A percentile compares a stretch with the other conserved stretches of the same genome.
Conservation (phyloP, 139 green algal species). For the Picochlorum sp. region DNA sequence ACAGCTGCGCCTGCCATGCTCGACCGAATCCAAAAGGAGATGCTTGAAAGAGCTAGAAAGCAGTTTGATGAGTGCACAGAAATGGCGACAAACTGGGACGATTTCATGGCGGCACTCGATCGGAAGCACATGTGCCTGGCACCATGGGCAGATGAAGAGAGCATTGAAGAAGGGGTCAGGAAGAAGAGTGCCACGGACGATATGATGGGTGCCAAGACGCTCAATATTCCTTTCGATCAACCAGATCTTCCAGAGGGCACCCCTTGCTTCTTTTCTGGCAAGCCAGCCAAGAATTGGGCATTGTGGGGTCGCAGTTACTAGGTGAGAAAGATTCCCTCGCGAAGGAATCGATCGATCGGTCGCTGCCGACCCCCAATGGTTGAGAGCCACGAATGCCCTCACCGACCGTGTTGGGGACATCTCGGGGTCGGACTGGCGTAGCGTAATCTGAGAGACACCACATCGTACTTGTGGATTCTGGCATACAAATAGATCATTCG, state of each 20-base stretch:
- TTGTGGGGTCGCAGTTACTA: slow-evolving; percentile 94
- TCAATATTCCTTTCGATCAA: slow-evolving; percentile 90
- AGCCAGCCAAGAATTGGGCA: slow-evolving; percentile 92
- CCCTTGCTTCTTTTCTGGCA: slow-evolving; percentile 85
- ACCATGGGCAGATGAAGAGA: slow-evolving; percentile 82
- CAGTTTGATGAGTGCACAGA: slow-evolving; percentile 56
- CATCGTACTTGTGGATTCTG: too few species aligned
- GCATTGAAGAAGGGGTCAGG: slow-evolving; percentile 87
- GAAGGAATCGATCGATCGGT: too few species aligned
- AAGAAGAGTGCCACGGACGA: slow-evolving; percentile 65
- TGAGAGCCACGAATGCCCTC: too few species aligned
- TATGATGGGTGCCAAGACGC: slow-evolving; percentile 89
- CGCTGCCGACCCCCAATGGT: too few species aligned
- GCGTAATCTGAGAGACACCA: too few species aligned
- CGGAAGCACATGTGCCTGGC: slow-evolving; percentile 85
- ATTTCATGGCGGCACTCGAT: slow-evolving; percentile 87
- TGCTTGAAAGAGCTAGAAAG: slow-evolving; percentile 55
- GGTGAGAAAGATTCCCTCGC: background rate
- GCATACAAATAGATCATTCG: too few species aligned
- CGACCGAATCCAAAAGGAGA: slow-evolving; percentile 51
- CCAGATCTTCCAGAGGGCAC: slow-evolving; percentile 77
- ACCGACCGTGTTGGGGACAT: too few species aligned
- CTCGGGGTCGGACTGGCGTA: too few species aligned
- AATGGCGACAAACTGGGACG: slow-evolving; percentile 73
- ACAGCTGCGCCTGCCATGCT: slow-evolving; percentile 33